A percentile compares a stretch with the other conserved stretches of the same genome.
phyloP scores from a whole-genome alignment of 768 basidiomycete genomes.

The Naganishia friedmannii region DNA sequence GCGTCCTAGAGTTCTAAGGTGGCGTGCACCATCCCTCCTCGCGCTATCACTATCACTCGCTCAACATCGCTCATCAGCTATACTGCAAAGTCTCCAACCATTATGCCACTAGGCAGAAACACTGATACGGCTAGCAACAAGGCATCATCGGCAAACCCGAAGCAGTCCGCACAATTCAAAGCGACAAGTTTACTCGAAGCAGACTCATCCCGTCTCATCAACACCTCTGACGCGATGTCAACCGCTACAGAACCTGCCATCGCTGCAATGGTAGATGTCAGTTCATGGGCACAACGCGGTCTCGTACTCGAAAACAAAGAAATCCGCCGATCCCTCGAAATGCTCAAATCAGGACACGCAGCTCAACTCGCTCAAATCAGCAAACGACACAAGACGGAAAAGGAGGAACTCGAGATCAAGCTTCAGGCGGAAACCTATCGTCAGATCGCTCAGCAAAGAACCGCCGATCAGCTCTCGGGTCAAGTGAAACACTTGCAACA shows the following conservation, averaged over 20 bases:
- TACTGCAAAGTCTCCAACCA: neutral
- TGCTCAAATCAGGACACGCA: constrained; percentile 20
- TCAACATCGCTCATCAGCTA: neutral
- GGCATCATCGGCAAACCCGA: neutral
- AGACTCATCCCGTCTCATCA: constrained; percentile 3
- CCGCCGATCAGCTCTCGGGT: neutral
- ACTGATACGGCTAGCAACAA: neutral
- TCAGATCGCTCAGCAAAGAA: constrained; percentile 1
- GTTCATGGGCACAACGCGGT: constrained; percentile 15
- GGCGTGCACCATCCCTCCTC: too few relatives aligned
- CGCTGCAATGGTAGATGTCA: constrained; percentile 17
- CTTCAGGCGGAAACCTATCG: constrained; percentile 14
- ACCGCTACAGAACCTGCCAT: neutral
- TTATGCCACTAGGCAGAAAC: constrained; percentile 10
- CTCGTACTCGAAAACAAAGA: constrained; percentile 21
- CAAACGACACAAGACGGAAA: constrained; percentile 20
- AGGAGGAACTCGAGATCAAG: constrained; percentile 21
- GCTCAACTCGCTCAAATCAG: constrained; percentile 17
- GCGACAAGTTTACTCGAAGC: neutral
- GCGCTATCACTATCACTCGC: neutral
- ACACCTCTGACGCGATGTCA: neutral
- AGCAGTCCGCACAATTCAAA: neutral
- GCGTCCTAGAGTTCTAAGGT: too few relatives aligned
- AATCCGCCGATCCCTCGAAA: constrained; percentile 9
- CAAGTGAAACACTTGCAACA: neutral